Base-by-base conservation (phyloP, 2,329 filamentous ascomycete genomes). In the Tolypocladium pustulatum region DNA sequence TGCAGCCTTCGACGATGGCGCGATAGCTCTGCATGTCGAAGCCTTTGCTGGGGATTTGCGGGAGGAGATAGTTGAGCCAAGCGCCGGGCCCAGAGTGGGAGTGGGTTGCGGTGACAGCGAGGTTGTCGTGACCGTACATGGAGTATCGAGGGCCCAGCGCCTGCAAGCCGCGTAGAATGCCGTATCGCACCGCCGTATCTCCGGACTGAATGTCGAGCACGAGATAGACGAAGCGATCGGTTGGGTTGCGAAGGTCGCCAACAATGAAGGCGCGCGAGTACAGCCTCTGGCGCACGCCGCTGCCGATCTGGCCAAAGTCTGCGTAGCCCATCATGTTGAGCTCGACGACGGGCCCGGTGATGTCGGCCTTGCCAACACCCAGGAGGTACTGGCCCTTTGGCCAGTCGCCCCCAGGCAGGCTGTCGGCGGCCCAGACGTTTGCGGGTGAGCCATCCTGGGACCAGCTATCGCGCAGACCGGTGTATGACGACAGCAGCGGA, bases 241-340 rank as follows among this genome's bases (percentile, higher is more conserved):
- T 76, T 0, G 85, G 80, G 22, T 83, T 81, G 36, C 81, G 75
- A 0, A 84, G 73, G 67, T 88, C 84, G 57, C 88, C 91, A 57
- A 96, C 77, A 64, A 96, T 93, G 73, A 96, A 96, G 36, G 92
- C 87, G 58, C 92, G 86, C 20, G 90, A 90, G 73, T 92, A 92
- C 27, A 96, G 78, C 58, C 92, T 82, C 74, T 97, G 92, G 52
- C 91, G 86, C 54, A 97, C 76, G 32, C 92, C 92, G 7, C 84
- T 85, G 53, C 92, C 92, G n/a, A 89, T 74, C 73, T 97, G 92
- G 51, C 82, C 82, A 17, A 84, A 77, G 69, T 90, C 85, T 34
- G 91, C 91, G 75, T 96, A 96, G 61, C 92, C 92, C 80, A 92
- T 94, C 72, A 96, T 82, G 68, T 90, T 91, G 73, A 96, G 85